Evolutionary conservation across 352 stramenopile species (phyloP).

Genomic region (Pythium aphanidermatum): DNA sequence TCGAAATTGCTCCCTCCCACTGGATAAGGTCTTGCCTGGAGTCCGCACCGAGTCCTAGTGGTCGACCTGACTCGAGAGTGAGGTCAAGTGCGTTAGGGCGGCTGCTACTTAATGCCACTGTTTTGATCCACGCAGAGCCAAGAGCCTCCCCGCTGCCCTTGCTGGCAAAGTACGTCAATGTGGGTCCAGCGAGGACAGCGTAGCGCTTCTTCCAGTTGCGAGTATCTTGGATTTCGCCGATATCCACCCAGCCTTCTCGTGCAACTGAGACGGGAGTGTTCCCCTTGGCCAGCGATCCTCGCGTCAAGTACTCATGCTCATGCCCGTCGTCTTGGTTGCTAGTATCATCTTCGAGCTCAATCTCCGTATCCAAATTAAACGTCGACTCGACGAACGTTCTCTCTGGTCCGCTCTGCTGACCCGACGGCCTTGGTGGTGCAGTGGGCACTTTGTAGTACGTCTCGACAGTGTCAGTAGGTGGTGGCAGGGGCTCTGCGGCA

Average conservation of each 20-base stretch:
- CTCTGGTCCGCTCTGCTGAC: not conserved
- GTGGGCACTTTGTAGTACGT: constrained; percentile 15
- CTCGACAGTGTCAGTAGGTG: constrained; percentile 1
- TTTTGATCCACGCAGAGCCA: constrained; percentile 22
- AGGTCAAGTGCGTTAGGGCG: constrained; percentile 30
- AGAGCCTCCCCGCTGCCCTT: constrained; percentile 19
- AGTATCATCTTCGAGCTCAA: constrained; percentile 1
- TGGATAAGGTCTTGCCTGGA: constrained; percentile 30
- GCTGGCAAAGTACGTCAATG: constrained; percentile 46
- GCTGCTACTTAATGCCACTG: constrained; percentile 25
- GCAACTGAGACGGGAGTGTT: constrained; percentile 8
- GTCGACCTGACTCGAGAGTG: constrained; percentile 12
- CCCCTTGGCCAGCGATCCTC: constrained; percentile 1
- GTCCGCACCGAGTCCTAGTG: constrained; percentile 28
- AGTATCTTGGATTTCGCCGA: constrained; percentile 26
- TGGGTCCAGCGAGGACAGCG: constrained; percentile 37
- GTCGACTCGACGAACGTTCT: constrained; percentile 1
- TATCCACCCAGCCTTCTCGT: constrained; percentile 15
- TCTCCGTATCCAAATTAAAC: constrained; percentile 9
- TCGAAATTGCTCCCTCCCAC: constrained; percentile 28
- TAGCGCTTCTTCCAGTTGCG: constrained; percentile 52
- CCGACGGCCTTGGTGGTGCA: not conserved
- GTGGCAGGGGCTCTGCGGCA: not conserved
- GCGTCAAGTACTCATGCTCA: not conserved
- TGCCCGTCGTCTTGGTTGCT: not conserved